Evolutionary conservation across 495 filamentous ascomycete genomes (phyloP).

Genomic region (Parmelia sp.): DNA sequence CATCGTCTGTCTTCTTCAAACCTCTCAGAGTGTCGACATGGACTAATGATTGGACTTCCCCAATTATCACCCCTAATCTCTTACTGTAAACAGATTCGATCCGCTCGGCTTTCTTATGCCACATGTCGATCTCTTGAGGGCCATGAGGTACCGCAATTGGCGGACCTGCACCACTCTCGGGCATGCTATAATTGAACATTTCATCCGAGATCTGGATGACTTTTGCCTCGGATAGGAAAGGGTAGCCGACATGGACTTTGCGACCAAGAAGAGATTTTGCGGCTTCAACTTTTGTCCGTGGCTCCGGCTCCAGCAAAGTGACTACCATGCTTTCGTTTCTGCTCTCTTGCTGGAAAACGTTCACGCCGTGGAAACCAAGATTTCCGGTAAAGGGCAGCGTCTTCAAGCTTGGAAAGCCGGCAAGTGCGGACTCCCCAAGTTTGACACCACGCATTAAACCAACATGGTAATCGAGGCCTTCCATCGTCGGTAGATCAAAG

Average conservation of each 20-base stretch:
- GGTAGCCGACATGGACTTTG: constrained; percentile 87
- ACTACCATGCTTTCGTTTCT: constrained; percentile 96
- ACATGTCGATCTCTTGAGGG: constrained; percentile 72
- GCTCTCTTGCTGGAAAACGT: constrained; percentile 95
- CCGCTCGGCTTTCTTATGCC: constrained; percentile 71
- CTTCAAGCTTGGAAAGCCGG: constrained; percentile 87
- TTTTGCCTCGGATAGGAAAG: constrained; percentile 90
- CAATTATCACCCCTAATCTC: constrained; percentile 80
- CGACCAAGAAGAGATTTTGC: constrained; percentile 77
- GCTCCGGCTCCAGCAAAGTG: constrained; percentile 68
- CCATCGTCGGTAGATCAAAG: constrained; percentile 87
- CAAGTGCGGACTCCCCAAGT: constrained; percentile 70
- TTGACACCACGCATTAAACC: constrained; percentile 85
- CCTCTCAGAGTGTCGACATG: constrained; percentile 91
- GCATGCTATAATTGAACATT: constrained; percentile 78
- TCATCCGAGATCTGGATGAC: constrained; percentile 87
- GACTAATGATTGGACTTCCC: constrained; percentile 77
- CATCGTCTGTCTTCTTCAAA: constrained; percentile 81
- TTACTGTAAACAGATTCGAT: constrained; percentile 87
- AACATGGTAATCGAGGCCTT: constrained; percentile 78
- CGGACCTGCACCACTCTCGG: constrained; percentile 52
- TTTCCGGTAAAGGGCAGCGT: constrained; percentile 71
- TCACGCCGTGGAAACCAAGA: constrained; percentile 85
- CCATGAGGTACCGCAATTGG: constrained; percentile 62
- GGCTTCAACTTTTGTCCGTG: constrained; percentile 58